Conservation (phyloP, 2,329 filamentous ascomycete species). For the Epichloe hybrida region DNA sequence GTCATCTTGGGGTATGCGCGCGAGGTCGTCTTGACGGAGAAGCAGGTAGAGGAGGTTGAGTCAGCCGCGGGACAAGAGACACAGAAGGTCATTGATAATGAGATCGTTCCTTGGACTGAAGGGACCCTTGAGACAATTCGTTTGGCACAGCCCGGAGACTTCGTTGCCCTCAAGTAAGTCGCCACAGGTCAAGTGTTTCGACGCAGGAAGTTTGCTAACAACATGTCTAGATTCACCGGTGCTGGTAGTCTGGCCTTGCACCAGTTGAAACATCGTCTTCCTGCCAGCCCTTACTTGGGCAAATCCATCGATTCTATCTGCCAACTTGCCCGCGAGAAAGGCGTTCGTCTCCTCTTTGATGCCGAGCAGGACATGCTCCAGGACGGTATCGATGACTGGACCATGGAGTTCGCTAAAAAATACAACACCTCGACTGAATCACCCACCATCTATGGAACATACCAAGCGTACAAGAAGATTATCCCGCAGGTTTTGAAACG, state of each 20-base stretch:
- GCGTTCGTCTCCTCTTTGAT: slow-evolving; percentile 67
- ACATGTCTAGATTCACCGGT: slow-evolving; percentile 52
- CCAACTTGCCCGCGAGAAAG: slow-evolving; percentile 51
- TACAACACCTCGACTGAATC: slow-evolving; percentile 54
- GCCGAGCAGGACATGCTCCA: slow-evolving; percentile 75
- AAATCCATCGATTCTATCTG: slow-evolving; percentile 64
- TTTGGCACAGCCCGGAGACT: slow-evolving; percentile 50
- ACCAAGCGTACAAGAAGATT: slow-evolving; percentile 63
- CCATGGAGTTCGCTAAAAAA: slow-evolving; percentile 60
- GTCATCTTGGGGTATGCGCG: slow-evolving; percentile 75
- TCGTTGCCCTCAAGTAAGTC: slow-evolving; percentile 48
- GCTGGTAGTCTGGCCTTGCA: slow-evolving; percentile 62
- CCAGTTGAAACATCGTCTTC: slow-evolving; percentile 47
- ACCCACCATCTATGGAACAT: slow-evolving; percentile 67
- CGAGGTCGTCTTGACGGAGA: slow-evolving; percentile 59
- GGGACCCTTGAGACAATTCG: slow-evolving; percentile 63
- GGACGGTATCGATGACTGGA: slow-evolving; percentile 69
- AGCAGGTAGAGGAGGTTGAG: slow-evolving; percentile 32
- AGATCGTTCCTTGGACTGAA: slow-evolving; percentile 57
- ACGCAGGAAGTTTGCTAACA: neutral
- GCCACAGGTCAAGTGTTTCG: too few species aligned
- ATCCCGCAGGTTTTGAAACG: slow-evolving; percentile 40
- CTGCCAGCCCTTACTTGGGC: slow-evolving; percentile 50
- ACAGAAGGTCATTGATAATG: slow-evolving; percentile 35
- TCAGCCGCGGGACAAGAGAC: slow-evolving; percentile 32